Percentiles rank a stretch among this genome's conserved stretches.
These are phyloP conservation scores for Rhodotorula mucilaginosa DNA, from an alignment of 1,284 basidiomycete species.

Conservation along the genomic window DNA sequence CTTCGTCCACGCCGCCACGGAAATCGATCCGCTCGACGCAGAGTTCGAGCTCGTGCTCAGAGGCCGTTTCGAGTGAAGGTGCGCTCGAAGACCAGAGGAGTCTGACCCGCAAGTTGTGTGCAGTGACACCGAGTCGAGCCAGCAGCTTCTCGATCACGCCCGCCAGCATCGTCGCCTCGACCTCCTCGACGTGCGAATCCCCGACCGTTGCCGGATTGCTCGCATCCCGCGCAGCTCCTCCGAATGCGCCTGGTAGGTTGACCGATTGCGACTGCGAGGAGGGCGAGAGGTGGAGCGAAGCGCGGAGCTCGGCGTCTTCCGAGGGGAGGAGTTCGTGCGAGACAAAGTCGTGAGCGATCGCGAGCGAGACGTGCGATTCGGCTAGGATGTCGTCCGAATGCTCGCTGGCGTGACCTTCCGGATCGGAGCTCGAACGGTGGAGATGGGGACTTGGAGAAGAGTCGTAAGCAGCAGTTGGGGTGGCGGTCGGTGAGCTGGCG, in stretches of 20 bases:
- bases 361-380: constrained; percentile 72
- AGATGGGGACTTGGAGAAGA: constrained; percentile 11
- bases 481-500: constrained; percentile 17
- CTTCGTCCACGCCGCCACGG: constrained; percentile 35
- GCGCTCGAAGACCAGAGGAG: constrained; percentile 45
- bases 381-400: constrained; percentile 54
- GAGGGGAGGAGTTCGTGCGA: constrained; percentile 70
- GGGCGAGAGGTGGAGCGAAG: constrained; percentile 61
- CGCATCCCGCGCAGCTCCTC: constrained; percentile 34
- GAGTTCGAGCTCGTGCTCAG: constrained; percentile 45
- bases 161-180: constrained; percentile 73
- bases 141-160: constrained; percentile 77
- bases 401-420: not conserved
- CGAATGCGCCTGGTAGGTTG: constrained; percentile 62
- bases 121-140: constrained; percentile 74
- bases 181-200: constrained; percentile 45
- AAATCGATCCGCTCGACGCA: constrained; percentile 48
- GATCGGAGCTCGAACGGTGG: not conserved
- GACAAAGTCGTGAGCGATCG: constrained; percentile 68
- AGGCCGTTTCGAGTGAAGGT: not conserved
- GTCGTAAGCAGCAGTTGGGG: not conserved
- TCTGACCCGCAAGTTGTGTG: constrained; percentile 64
- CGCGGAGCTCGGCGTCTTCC: constrained; percentile 69
- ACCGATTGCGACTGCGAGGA: constrained; percentile 55
- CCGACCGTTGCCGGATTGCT: not conserved